Base-by-base conservation (phyloP, 2,329 filamentous ascomycete species). In the Verruconis gallopava region DNA sequence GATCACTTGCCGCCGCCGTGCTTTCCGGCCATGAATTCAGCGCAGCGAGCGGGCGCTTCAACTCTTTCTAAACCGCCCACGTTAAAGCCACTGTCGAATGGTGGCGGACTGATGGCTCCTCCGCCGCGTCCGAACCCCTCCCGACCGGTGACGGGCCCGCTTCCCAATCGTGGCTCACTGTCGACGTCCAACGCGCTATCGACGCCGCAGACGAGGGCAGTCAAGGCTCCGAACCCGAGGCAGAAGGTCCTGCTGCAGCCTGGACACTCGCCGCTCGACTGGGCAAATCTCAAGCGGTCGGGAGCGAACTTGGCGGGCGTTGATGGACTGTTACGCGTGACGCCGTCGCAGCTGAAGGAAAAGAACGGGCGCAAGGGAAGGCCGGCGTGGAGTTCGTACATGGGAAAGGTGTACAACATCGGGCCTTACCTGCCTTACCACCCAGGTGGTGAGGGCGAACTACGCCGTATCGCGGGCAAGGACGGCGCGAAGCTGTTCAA, bases 251-350 rank as follows among this genome's bases (percentile, higher is more conserved):
- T 81, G 5, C 75, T 98, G 3, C 73, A 78, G n/a, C 91, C 91
- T 0, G 89, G 91, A 21, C 88, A 89, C 66, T 94, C 85, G 2
- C 89, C 91, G 0, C 77, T 98, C 11, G 91, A 98, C 71, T 98
- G 91, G 91, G 91, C 91, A 11, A 77, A 81, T 4, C 73, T 94
- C 1, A 79, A 85, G 48, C 73, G 86, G 19, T 79, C 81, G n/a
- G 75, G 75, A 30, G 52, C 53, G 39, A 67, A 68, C 42, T 51
- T 69, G 1, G 58, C 64, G 5, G 66, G 65, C 14, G 66, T 77
- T 0, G 54, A 63, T 49, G 81, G 46, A 51, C 72, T 49, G 49
- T 64, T 84, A 33, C 77, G 82, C 36, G 85, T 98, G 25, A 84
- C 88, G 4, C 88, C 89, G 1, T 79, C 78, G 4, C 75, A 85